These are phyloP conservation scores for Emergomyces africanus DNA, from an alignment of 2,329 filamentous ascomycete genomes.

Conservation along the genomic window DNA sequence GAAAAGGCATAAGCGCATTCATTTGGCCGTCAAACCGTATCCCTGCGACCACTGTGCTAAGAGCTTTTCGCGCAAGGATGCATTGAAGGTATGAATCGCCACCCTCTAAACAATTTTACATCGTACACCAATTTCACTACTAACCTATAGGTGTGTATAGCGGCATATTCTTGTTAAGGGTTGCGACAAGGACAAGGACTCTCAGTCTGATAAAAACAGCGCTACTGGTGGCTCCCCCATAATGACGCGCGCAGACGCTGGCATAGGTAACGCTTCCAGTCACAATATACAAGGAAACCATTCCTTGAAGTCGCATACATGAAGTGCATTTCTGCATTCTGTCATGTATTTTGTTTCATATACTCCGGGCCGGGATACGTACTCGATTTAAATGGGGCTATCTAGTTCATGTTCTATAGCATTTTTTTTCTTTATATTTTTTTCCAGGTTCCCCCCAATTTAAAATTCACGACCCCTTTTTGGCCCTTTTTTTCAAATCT, in stretches of 20 bases:
- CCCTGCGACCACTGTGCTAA: slow-evolving; percentile 87
- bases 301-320: neutral
- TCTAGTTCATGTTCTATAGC: neutral
- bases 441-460: neutral
- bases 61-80: slow-evolving; percentile 93
- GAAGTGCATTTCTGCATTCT: neutral
- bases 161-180: slow-evolving; percentile 53
- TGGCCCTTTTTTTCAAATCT: neutral
- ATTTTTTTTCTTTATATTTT: neutral
- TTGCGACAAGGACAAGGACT: slow-evolving; percentile 35
- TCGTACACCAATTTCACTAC: neutral
- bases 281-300: neutral
- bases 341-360: neutral
- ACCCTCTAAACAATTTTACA: neutral
- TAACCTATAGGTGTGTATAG: slow-evolving; percentile 25
- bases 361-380: neutral
- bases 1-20: slow-evolving; percentile 91
- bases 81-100: slow-evolving; percentile 63
- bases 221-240: neutral
- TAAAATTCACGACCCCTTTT: neutral
- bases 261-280: neutral
- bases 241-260: neutral
- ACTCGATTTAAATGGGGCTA: neutral
- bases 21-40: slow-evolving; percentile 90
- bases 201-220: slow-evolving; percentile 2